These are phyloP conservation scores for Chaetomium sp. DNA, from an alignment of 2,329 filamentous ascomycete genomes.

Conservation along the genomic window DNA sequence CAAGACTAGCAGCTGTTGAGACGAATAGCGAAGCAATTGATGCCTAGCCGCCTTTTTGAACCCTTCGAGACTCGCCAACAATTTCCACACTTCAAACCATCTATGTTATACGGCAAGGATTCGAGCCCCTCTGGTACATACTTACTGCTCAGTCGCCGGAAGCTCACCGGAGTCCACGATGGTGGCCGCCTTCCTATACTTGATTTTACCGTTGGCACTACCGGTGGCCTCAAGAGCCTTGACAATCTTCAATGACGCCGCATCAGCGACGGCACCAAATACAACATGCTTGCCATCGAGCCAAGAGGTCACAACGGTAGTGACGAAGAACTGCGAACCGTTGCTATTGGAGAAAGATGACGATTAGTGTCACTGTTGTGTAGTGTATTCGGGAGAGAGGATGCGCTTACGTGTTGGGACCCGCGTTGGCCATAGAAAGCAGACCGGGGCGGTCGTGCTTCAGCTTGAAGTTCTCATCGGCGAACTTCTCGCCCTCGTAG, in stretches of 20 bases:
- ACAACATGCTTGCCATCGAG: constrained; percentile 78
- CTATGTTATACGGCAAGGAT: not conserved
- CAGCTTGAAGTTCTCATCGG: constrained; percentile 81
- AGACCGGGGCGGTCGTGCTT: constrained; percentile 71
- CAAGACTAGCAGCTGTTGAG: too few relatives aligned
- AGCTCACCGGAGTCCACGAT: constrained; percentile 46
- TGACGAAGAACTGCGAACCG: constrained; percentile 97
- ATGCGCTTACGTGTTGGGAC: constrained; percentile 72
- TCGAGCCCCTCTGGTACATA: not conserved
- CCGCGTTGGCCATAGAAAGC: constrained; percentile 93
- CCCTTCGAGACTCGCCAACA: not conserved
- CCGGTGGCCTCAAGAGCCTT: constrained; percentile 57
- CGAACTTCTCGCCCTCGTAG: constrained; percentile 91
- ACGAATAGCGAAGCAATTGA: too few relatives aligned
- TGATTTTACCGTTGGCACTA: constrained; percentile 36
- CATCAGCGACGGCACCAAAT: constrained; percentile 65
- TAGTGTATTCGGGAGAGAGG: not conserved
- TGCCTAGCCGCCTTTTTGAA: not conserved
- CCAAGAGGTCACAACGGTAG: constrained; percentile 84
- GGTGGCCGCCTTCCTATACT: constrained; percentile 44
- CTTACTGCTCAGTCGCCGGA: constrained; percentile 3
- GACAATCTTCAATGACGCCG: constrained; percentile 46
- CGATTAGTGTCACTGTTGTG: constrained; percentile 6
- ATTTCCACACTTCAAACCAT: not conserved
- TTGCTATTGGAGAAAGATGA: constrained; percentile 63